A percentile compares a stretch with the other conserved stretches of the same genome.
Evolutionary conservation across 139 green algal species (phyloP).

Genomic region (Monoraphidium neglectum): DNA sequence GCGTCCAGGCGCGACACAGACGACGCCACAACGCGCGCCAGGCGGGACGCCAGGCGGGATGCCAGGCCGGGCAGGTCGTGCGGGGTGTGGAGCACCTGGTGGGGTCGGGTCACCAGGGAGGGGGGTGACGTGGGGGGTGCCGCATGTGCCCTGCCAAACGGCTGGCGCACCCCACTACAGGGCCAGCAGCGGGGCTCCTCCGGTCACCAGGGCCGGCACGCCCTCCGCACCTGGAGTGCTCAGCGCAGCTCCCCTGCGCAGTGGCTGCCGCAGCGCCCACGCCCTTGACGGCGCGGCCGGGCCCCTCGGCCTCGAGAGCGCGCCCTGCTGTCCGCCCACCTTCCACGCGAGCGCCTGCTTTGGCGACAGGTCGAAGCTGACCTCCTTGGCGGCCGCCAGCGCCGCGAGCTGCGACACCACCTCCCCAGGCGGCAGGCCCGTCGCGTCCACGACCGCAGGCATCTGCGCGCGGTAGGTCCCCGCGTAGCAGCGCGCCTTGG

Average conservation of each 20-base stretch:
- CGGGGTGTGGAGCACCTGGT: not conserved
- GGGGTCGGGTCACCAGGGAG: not conserved
- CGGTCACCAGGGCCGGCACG: not conserved
- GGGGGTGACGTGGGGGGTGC: not conserved
- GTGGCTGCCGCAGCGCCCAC: not conserved
- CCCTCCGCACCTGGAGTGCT: not conserved
- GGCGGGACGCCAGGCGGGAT: constrained; percentile 24
- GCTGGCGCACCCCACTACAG: too few species aligned
- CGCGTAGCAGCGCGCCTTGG: constrained; percentile 27
- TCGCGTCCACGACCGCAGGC: constrained; percentile 37
- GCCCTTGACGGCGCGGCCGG: not conserved
- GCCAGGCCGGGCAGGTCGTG: constrained; percentile 30
- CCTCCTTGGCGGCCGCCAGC: constrained; percentile 52
- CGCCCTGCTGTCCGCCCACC: not conserved
- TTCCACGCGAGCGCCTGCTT: constrained; percentile 41
- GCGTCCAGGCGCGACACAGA: constrained; percentile 55
- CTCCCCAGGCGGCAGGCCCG: constrained; percentile 22
- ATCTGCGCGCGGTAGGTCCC: constrained; percentile 42
- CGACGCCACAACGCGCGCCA: constrained; percentile 25
- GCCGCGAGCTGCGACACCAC: constrained; percentile 50
- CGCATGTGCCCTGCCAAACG: not conserved
- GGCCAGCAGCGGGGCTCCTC: too few species aligned
- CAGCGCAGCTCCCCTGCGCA: not conserved
- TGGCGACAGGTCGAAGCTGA: constrained; percentile 64
- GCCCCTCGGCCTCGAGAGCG: not conserved